Evolutionary conservation across 1,284 basidiomycete genomes (phyloP).

Genomic region (Tranzscheliella williamsii): DNA sequence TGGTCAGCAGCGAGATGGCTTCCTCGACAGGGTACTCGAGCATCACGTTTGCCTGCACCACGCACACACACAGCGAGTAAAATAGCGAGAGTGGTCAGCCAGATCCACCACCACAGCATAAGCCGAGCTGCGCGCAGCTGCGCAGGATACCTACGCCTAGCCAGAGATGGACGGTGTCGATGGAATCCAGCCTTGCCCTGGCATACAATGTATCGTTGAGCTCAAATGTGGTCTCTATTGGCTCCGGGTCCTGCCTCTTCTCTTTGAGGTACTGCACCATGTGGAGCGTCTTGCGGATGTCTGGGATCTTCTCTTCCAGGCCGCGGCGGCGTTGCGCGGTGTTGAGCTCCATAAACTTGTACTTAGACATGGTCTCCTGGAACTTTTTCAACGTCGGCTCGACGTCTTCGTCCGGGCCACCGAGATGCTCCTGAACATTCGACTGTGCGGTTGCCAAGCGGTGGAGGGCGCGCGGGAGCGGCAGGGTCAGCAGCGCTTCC

Average conservation of each 20-base stretch:
- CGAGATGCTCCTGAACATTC: slow-evolving; percentile 84
- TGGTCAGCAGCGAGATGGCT: slow-evolving; percentile 75
- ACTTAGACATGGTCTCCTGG: slow-evolving; percentile 96
- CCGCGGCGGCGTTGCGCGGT: slow-evolving; percentile 77
- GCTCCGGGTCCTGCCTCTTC: slow-evolving; percentile 64
- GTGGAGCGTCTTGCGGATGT: slow-evolving; percentile 86
- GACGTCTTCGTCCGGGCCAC: slow-evolving; percentile 76
- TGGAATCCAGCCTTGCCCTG: slow-evolving; percentile 82
- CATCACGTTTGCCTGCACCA: slow-evolving; percentile 75
- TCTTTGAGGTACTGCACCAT: slow-evolving; percentile 78
- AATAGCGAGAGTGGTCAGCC: no score
- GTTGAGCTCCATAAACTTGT: slow-evolving; percentile 94
- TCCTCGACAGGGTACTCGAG: slow-evolving; percentile 85
- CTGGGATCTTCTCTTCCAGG: slow-evolving; percentile 91
- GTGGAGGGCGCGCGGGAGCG: background rate
- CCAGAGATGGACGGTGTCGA: slow-evolving; percentile 90
- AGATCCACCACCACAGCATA: no score
- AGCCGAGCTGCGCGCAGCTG: no score
- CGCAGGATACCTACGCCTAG: slow-evolving; percentile 84
- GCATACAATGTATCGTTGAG: slow-evolving; percentile 93
- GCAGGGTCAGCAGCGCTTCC: no score
- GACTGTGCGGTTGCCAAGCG: no score
- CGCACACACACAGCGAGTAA: no score
- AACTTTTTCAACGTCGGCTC: slow-evolving; percentile 80
- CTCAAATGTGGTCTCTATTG: slow-evolving; percentile 85